phyloP scores from a whole-genome alignment of 495 filamentous ascomycete species.

The Neurospora sp. region DNA sequence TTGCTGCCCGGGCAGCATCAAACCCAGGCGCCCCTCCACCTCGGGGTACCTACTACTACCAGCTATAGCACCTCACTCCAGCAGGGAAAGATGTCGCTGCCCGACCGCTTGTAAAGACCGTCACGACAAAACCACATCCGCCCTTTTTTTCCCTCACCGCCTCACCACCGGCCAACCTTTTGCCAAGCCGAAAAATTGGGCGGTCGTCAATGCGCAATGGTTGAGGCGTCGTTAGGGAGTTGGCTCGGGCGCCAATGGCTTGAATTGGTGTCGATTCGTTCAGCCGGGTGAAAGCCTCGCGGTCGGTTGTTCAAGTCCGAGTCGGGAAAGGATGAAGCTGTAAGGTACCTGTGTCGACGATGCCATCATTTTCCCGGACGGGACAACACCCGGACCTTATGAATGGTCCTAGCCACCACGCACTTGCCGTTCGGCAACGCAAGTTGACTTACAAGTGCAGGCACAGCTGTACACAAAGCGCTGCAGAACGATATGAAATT shows the following conservation, averaged over 20 bases:
- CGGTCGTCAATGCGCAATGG: slow-evolving; percentile 1
- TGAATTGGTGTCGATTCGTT: slow-evolving; percentile 8
- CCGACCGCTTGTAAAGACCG: slow-evolving; percentile 6
- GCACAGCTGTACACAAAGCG: background rate
- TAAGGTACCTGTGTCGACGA: background rate
- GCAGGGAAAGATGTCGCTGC: slow-evolving; percentile 8
- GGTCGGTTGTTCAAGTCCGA: background rate
- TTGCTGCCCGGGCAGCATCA: background rate
- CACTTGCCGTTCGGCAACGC: background rate
- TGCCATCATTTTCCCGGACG: background rate
- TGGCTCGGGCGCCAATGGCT: slow-evolving; percentile 19
- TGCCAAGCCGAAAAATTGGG: slow-evolving; percentile 3
- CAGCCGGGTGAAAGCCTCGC: slow-evolving; percentile 1
- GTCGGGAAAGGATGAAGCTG: background rate
- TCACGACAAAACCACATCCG: background rate
- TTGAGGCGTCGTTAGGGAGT: slow-evolving; percentile 2
- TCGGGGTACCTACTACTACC: background rate
- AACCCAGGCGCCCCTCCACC: background rate
- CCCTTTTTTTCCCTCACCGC: slow-evolving; percentile 11
- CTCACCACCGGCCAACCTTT: slow-evolving; percentile 6
- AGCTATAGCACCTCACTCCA: background rate
- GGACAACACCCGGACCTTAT: background rate
- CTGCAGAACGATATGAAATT: background rate
- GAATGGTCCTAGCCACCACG: background rate
- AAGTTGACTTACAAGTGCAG: background rate